A percentile compares a stretch with the other conserved stretches of the same genome.
These are phyloP conservation scores for Ilex paraguariensis DNA, from an alignment of 305 asterid genomes.

Conservation along the genomic window DNA sequence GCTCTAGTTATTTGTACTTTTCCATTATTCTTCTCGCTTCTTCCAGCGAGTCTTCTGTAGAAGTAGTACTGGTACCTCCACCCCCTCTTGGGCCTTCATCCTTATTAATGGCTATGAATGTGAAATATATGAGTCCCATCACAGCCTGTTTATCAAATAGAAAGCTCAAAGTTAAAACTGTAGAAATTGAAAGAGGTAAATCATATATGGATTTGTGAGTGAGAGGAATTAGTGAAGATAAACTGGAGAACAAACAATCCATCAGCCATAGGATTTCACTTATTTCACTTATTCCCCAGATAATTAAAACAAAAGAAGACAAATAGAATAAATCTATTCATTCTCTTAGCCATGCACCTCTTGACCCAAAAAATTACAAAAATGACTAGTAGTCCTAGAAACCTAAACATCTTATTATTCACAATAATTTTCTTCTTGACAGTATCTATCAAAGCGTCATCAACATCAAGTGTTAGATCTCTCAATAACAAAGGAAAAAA, in stretches of 20 bases:
- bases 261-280: neutral
- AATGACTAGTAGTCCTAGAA: no score
- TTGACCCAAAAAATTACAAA: no score
- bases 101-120: constrained; percentile 78
- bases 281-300: no score
- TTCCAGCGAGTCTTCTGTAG: constrained; percentile 78
- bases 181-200: neutral
- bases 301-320: no score
- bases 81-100: constrained; percentile 72
- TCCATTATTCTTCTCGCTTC: constrained; percentile 95
- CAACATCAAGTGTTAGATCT: no score
- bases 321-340: no score
- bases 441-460: no score
- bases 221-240: neutral
- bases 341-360: no score
- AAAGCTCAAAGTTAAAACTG: neutral
- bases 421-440: no score
- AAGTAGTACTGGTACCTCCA: constrained; percentile 38
- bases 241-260: neutral
- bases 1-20: constrained; percentile 57
- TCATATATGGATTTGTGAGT: neutral
- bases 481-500: no score
- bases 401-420: no score
- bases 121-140: constrained; percentile 84
- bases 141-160: constrained; percentile 51